Conservation (phyloP, 2,329 filamentous ascomycete genomes). For the Sclerotinia sclerotiorum region DNA sequence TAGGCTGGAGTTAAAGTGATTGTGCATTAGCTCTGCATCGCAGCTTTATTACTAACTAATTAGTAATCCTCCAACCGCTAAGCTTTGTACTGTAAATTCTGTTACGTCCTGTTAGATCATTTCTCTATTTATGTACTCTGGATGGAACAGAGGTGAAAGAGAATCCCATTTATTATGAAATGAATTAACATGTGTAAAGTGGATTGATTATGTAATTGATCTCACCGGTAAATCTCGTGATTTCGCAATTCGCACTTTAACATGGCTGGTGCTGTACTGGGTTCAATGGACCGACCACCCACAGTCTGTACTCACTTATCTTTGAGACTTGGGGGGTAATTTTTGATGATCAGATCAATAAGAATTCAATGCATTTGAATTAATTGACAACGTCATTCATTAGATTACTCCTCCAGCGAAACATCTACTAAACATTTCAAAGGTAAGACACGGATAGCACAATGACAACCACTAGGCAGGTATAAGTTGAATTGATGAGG, state of each 20-base stretch:
- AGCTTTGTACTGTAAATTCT: too few relatives aligned
- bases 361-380: slow-evolving; percentile 19
- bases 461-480: too few relatives aligned
- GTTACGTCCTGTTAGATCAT: too few relatives aligned
- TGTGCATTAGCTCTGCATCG: background rate
- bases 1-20: background rate
- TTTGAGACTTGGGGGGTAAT: slow-evolving; percentile 19
- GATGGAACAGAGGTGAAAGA: too few relatives aligned
- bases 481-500: background rate
- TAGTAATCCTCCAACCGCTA: background rate
- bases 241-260: background rate
- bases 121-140: background rate
- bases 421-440: background rate
- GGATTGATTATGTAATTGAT: background rate
- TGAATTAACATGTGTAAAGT: background rate
- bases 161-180: too few relatives aligned
- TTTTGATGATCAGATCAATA: slow-evolving; percentile 22
- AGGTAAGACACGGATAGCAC: too few relatives aligned
- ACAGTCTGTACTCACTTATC: background rate
- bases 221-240: background rate
- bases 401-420: background rate
- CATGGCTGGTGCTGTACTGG: slow-evolving; percentile 2
- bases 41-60: background rate
- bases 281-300: too few relatives aligned
- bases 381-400: slow-evolving; percentile 18